Evolutionary conservation across 1,139 yeast species (phyloP).

Genomic region (Taphrina pruni): DNA sequence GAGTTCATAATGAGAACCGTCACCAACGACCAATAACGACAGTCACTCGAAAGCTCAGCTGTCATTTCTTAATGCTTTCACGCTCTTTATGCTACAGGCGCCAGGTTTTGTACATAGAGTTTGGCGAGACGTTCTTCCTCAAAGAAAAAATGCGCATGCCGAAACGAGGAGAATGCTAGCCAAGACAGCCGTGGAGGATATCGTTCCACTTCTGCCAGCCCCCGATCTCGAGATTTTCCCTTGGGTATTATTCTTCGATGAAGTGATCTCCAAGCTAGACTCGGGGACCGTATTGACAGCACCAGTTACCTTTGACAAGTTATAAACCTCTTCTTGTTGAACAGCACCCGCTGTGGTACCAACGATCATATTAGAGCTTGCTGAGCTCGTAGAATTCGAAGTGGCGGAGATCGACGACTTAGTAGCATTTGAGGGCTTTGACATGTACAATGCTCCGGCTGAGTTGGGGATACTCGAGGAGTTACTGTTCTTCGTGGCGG

Average conservation of each 20-base stretch:
- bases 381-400: not conserved
- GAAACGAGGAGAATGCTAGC: conserved; percentile 12
- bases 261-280: not conserved
- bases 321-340: conserved; percentile 4
- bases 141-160: not conserved
- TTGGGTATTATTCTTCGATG: not conserved
- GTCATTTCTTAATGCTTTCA: not conserved
- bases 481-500: conserved; percentile 3
- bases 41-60: not conserved
- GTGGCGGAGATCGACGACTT: not conserved
- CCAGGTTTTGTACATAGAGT: not conserved
- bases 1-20: not conserved
- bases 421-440: not conserved
- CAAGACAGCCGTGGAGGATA: not conserved
- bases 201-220: not conserved
- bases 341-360: not conserved
- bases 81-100: not conserved
- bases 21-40: too few relatives aligned
- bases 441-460: not conserved
- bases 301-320: conserved; percentile 1
- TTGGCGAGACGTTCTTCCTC: too few relatives aligned
- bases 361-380: not conserved
- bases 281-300: not conserved
- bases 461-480: not conserved
- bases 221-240: not conserved